These are phyloP conservation scores for Chimonanthus salicifolius DNA, from an alignment of 164 flowering plant genomes.

Conservation along the genomic window DNA sequence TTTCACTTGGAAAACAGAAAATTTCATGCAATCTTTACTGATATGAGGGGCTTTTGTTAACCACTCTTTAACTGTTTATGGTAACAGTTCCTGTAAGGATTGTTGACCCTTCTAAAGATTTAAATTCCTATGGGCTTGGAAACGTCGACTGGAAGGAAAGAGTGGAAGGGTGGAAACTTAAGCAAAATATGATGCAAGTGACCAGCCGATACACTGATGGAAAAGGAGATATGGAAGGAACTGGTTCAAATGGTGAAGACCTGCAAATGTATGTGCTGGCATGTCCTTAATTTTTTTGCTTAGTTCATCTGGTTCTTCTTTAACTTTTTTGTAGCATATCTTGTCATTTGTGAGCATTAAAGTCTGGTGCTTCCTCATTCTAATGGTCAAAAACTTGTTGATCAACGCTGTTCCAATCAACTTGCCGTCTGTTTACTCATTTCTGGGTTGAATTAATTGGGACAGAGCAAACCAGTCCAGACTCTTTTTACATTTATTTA, in stretches of 20 bases:
- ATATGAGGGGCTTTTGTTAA: slow-evolving; percentile 1
- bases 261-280: slow-evolving; percentile 62
- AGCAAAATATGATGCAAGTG: slow-evolving; percentile 72
- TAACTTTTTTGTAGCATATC: not conserved
- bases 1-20: not conserved
- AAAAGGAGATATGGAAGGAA: slow-evolving; percentile 88
- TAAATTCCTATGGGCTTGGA: slow-evolving; percentile 92
- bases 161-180: slow-evolving; percentile 95
- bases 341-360: not conserved
- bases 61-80: slow-evolving; percentile 8
- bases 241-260: slow-evolving; percentile 97
- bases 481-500: not conserved
- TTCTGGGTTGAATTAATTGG: not conserved
- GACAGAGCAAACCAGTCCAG: not conserved
- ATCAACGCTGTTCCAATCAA: not conserved
- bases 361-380: not conserved
- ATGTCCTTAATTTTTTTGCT: not conserved
- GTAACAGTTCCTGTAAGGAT: slow-evolving; percentile 85
- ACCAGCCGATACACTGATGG: slow-evolving; percentile 58
- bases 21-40: not conserved
- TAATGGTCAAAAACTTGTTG: not conserved
- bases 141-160: slow-evolving; percentile 99
- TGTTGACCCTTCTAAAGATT: slow-evolving; percentile 90
- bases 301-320: not conserved
- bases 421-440: too few relatives aligned